Conservation (phyloP, 2,329 filamentous ascomycete species). For the Daldinia sp. region DNA sequence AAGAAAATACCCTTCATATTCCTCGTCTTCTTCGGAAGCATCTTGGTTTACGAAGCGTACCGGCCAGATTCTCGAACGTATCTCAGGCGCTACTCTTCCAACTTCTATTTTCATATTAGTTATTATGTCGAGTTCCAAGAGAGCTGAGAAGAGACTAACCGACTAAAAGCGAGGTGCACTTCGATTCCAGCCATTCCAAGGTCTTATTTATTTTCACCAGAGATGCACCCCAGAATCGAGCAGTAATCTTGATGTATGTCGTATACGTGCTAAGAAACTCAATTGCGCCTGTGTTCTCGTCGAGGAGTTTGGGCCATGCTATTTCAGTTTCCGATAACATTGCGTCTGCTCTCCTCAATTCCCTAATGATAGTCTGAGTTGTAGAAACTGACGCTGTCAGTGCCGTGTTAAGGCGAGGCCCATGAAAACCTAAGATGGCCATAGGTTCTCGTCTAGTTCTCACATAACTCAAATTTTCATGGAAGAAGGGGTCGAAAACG, state of each 20-base stretch:
- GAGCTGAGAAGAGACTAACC: conserved; percentile 58
- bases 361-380: conserved; percentile 62
- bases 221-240: conserved; percentile 74
- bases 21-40: conserved; percentile 50
- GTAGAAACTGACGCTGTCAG: conserved; percentile 66
- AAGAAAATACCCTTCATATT: conserved; percentile 72
- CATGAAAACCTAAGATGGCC: conserved; percentile 72
- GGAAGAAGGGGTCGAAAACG: conserved; percentile 72
- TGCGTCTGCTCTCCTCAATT: conserved; percentile 62
- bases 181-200: conserved; percentile 73
- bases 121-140: conserved; percentile 1
- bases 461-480: conserved; percentile 63
- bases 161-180: conserved; percentile 68
- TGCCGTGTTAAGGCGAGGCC: conserved; percentile 71
- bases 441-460: conserved; percentile 70
- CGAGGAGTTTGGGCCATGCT: conserved; percentile 61
- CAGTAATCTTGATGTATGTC: conserved; percentile 70
- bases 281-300: conserved; percentile 48
- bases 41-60: conserved; percentile 63
- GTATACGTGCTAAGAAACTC: conserved; percentile 66
- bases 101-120: conserved; percentile 60
- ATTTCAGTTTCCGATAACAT: conserved; percentile 54
- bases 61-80: conserved; percentile 72
- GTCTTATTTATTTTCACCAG: conserved; percentile 65
- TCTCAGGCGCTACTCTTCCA: conserved; percentile 62